Percentiles rank a stretch among this genome's conserved stretches.
Evolutionary conservation across 768 basidiomycete genomes (phyloP).

Genomic region (Cantharellus anzutake): DNA sequence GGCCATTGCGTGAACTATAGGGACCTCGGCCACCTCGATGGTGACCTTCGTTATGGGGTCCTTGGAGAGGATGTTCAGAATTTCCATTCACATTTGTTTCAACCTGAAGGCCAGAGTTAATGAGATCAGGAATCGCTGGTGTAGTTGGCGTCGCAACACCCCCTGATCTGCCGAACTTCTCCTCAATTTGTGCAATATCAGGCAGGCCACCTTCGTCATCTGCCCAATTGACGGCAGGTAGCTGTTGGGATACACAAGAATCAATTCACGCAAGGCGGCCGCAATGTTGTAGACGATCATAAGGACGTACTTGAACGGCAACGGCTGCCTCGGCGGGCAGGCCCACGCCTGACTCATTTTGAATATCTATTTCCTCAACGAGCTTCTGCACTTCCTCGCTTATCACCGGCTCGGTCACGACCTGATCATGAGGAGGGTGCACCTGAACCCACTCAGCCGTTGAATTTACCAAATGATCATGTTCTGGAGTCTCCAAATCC

Average conservation of each 20-base stretch:
- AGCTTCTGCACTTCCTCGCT: neutral
- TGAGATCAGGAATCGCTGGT: neutral
- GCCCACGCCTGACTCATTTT: neutral
- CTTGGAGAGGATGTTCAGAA: constrained; percentile 25
- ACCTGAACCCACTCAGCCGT: neutral
- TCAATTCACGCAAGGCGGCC: neutral
- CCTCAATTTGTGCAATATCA: constrained; percentile 56
- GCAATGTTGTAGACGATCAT: neutral
- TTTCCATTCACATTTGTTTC: constrained; percentile 22
- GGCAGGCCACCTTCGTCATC: constrained; percentile 61
- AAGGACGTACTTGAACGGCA: neutral
- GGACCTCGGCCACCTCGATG: constrained; percentile 11
- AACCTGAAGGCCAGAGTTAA: neutral
- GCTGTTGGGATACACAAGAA: neutral
- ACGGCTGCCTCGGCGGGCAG: neutral
- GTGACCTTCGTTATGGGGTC: constrained; percentile 17
- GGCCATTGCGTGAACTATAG: neutral
- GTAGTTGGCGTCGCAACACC: constrained; percentile 28
- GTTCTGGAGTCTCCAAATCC: neutral
- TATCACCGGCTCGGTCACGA: neutral
- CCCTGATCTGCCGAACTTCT: constrained; percentile 56
- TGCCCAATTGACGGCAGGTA: constrained; percentile 43
- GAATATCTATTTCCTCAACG: neutral
- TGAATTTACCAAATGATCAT: neutral
- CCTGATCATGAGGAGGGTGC: neutral